Conservation (phyloP, 2,329 filamentous ascomycete genomes). For the Colletotrichum tofieldiae region DNA sequence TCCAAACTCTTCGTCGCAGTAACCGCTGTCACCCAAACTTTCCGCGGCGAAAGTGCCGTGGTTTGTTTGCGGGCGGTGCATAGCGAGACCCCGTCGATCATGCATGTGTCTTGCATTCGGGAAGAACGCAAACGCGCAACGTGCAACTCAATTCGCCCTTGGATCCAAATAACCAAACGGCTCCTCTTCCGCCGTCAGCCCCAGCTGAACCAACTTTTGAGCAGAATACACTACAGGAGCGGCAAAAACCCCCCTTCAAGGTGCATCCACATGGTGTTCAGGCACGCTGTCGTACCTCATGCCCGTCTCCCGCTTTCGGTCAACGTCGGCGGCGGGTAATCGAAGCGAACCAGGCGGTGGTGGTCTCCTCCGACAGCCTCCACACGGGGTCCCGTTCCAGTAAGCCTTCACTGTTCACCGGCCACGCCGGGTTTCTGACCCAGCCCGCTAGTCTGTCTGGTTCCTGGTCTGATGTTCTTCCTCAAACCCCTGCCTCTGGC, state of each 20-base stretch:
- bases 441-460: conserved; percentile 13
- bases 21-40: conserved; percentile 36
- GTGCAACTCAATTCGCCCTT: neutral
- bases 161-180: neutral
- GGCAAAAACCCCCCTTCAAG: neutral
- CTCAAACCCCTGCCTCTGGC: neutral
- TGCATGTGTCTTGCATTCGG: neutral
- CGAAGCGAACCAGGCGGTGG: conserved; percentile 26
- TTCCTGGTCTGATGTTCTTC: conserved; percentile 37
- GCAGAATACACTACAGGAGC: neutral
- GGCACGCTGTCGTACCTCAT: conserved; percentile 4
- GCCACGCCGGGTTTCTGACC: conserved; percentile 30
- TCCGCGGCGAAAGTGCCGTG: neutral
- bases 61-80: conserved; percentile 13
- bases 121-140: neutral
- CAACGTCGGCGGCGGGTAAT: conserved; percentile 6
- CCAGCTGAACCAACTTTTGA: neutral
- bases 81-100: neutral
- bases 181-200: neutral
- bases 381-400: neutral
- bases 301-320: neutral
- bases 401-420: conserved; percentile 12
- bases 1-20: conserved; percentile 30
- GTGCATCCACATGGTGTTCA: neutral
- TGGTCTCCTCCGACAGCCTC: conserved; percentile 7